Evolutionary conservation across 2,329 filamentous ascomycete genomes (phyloP), one percentile per base, ranked within the genome.

Genomic region (Colletotrichum tanaceti): DNA sequence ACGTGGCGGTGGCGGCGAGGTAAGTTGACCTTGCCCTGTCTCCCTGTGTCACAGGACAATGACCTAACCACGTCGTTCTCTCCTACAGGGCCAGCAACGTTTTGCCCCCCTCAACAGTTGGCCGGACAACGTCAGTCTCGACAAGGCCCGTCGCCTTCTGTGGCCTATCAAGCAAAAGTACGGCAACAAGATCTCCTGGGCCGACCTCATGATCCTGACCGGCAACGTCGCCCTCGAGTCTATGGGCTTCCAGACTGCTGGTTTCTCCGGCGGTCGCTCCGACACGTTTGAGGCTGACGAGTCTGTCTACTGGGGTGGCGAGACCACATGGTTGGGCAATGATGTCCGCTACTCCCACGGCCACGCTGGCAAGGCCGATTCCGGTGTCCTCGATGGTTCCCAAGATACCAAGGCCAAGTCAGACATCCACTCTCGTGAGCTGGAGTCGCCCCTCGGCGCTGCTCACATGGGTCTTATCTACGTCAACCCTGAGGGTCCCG

Each of bases 91-190:
- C 64, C 91, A 93, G 81, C 91, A 94, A 81, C 89, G 91, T 49
- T 94, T 94, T 74, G 91, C 91, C 58, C 91, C 91, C 5, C 87
- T 94, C 76, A 93, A 93, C 86, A 89, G 89, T 83, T 93, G 91
- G 91, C 91, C 91, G 44, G 91, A 94, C 81, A 94, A 94, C 72
- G 90, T 89, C 75, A 89, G 84, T 73, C 86, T 94, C 61, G 91
- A 94, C 86, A 94, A 94, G 86, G 91, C 91, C 41, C 91, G 91
- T 65, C 91, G 91, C 71, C 87, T 94, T 63, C 83, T 94, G 49
- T 93, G 65, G 65, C 91, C 91, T 64, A 89, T 94, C 82, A 94
- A 94, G 87, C 91, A 93, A 74, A 94, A 94, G 85, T 94, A 94
- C 72, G 91, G 91, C 77, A 89, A 88, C 84, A 93, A 92, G 84